Evolutionary conservation across 441 rosid genomes (phyloP), one percentile per base, ranked within the genome.

Genomic region (Daphne laureola): DNA sequence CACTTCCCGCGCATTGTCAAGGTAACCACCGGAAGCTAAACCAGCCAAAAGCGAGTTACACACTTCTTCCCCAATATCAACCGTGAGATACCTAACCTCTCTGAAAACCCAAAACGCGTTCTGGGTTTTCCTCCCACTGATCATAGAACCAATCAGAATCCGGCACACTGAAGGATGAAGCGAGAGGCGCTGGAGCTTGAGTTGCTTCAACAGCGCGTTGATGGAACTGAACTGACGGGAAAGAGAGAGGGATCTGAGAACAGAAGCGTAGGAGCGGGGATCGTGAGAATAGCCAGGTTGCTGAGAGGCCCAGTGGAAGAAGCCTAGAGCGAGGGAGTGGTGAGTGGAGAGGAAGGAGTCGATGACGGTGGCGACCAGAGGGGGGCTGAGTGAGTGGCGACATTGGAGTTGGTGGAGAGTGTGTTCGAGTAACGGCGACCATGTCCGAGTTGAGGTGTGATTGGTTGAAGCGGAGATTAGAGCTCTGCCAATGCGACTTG

Each of bases 271-370:
- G 13, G 90, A 74, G 49, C 75, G 18, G 1, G 88, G 65, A 48
- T 74, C 81, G 64, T 91, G 96, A 4, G 73, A 26, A 67, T 77
- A 90, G 42, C 82, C 80, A 12, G 98, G 95, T 52, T 86, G 94
- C 67, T 87, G 90, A 18, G 93, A 71, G 4, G 89, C 82, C 98
- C 98, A 91, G 64, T 87, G 72, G 84, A 90, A 90, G 77, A 90
- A 85, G 44, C 96, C 94, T 17, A 90, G 86, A 17, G 98, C 86
- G 16, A 90, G 88, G 0, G 90, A 79, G 57, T 76, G 81, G 56
- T 87, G 88, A 48, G 67, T 62, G 25, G 77, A 70, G 65, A 86
- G 95, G 48, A 63, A 74, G 2, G 88, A 86, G 70, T 91, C 92
- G 60, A 91, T 85, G 58, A 83, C 92, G 50, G 66, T 67, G 53